Evolutionary conservation across 768 basidiomycete species (phyloP), one percentile per base, ranked within the genome.

Genomic region (Fibroporia radiculosa): DNA sequence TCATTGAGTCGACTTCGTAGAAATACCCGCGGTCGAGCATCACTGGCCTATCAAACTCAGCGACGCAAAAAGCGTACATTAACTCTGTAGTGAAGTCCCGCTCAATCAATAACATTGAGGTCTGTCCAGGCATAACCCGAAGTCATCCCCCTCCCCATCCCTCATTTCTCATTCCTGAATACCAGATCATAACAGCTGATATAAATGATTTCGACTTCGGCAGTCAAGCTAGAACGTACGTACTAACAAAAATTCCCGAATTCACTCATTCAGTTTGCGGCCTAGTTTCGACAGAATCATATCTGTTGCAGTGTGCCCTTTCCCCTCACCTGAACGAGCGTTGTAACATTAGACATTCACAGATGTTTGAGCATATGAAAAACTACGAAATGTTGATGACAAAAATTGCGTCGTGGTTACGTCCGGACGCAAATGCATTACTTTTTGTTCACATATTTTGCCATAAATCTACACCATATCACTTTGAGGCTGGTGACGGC

Each of bases 311-410:
- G 82, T 78, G 56, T 12, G 48, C 31, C 7, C 25, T 10, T 6
- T 6, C 13, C 7, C 2, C 6, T 7, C 4, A 2, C 5, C 18
- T 32, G 1, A 18, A 4, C 28, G 4, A 14, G 18, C 25, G 28
- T 20, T 11, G n/a, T 26, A n/a, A n/a, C n/a, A 40, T 6, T 10
- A 16, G 24, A 6, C 18, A 6, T 16, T 33, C n/a, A 14, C 42
- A 78, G 75, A 80, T 82, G 78, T 81, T 83, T 51, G 81, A 84
- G 55, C 82, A 84, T 58, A 82, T 84, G 80, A 83, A 84, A 63
- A 82, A 82, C 56, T 84, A 84, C 62, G 65, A 81, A 44, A 58
- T 62, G 8, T 71, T 85, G 7, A 65, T 84, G 47, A 61, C 65
- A 42, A 84, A 84, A 56, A 59, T 84, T 23, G 72, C 78, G 1